Evolutionary conservation across 176 grass and related monocot genomes (phyloP), one percentile per base, ranked within the genome.

Genomic region (Cenchrus fungigraminus): DNA sequence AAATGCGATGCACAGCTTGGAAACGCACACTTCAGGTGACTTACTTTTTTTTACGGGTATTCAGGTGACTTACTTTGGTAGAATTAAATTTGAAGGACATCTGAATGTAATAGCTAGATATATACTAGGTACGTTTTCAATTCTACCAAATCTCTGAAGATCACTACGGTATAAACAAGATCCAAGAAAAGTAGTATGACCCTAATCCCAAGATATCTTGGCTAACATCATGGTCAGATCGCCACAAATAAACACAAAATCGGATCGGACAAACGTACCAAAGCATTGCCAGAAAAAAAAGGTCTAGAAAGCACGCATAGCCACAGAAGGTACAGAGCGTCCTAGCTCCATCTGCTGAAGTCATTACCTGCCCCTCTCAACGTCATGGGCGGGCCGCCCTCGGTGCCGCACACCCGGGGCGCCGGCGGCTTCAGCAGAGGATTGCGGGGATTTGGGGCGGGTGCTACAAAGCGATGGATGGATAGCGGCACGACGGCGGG

Each of bases 341-440:
- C 57, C 19, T 60, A 1, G 6, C 17, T 58, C 17, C 16, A 58
- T 19, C 55, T 2, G 25, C 22, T 64, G 61, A 64, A 12, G 25
- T 64, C 61, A 64, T 22, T 29, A 29, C 25, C 4, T 64, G 9
- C 60, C 29, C 25, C 60, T 63, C 37, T 40, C 64, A 91, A 91
- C 0, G 95, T 98, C 40, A 95, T 81, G 0, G 92, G 87, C 12
- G 91, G 93, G 0, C 93, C 89, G 0, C 91, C 95, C 55, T 86
- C 85, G 14, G 87, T 60, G 49, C 95, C 89, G 83, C 92, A 95
- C n/a, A 81, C 81, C 86, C 17, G 54, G 0, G 89, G 80, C 79
- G 85, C 17, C 0, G 91, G 86, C 52, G 95, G 93, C 72, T 74
- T 50, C 53, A 53, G 74, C 71, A 40, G 37, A 40, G 37, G 37